These are phyloP conservation scores for Pichia californica DNA, from an alignment of 805 yeast genomes.

Conservation along the genomic window DNA sequence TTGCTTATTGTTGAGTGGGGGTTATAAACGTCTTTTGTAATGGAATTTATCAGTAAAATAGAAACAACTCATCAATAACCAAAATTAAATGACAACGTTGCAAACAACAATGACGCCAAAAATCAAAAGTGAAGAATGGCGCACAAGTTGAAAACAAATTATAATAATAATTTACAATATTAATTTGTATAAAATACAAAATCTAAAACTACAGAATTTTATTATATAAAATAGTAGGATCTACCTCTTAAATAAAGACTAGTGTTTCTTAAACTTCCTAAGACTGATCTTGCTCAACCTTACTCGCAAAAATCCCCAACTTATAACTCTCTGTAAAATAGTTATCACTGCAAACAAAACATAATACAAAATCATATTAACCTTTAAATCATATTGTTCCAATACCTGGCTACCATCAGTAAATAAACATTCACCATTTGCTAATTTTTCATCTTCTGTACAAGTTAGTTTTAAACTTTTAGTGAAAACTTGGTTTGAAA, in stretches of 20 bases:
- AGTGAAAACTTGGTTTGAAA: constrained; percentile 56
- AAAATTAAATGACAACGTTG: too few relatives aligned
- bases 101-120: too few relatives aligned
- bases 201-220: not conserved
- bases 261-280: constrained; percentile 1
- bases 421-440: constrained; percentile 40
- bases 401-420: constrained; percentile 51
- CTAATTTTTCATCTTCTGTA: constrained; percentile 18
- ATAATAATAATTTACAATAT: too few relatives aligned
- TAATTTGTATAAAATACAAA: too few relatives aligned
- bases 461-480: constrained; percentile 46
- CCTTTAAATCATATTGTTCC: constrained; percentile 40
- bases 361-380: constrained; percentile 32
- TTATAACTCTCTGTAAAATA: constrained; percentile 36
- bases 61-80: too few relatives aligned
- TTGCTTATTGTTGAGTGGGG: too few relatives aligned
- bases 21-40: too few relatives aligned
- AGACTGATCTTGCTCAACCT: constrained; percentile 20
- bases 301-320: constrained; percentile 26
- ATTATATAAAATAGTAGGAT: too few relatives aligned
- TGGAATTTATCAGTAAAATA: too few relatives aligned
- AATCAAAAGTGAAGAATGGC: too few relatives aligned
- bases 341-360: constrained; percentile 35
- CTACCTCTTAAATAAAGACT: too few relatives aligned
- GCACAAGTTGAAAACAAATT: too few relatives aligned